These are phyloP conservation scores for Cordyceps fumosorosea DNA, from an alignment of 2,329 filamentous ascomycete genomes.

Conservation along the genomic window DNA sequence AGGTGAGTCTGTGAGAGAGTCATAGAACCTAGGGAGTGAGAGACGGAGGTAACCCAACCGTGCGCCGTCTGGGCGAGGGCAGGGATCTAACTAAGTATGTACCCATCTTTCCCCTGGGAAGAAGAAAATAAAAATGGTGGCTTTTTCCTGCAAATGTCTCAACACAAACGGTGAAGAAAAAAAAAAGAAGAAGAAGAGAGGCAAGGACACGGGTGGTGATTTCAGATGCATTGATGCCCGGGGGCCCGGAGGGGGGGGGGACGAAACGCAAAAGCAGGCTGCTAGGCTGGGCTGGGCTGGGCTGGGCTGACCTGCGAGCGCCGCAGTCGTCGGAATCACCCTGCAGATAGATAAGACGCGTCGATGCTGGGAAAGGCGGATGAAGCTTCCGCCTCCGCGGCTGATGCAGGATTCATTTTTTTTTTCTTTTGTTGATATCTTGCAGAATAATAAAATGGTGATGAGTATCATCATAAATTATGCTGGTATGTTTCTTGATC, in stretches of 20 bases:
- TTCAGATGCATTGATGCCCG: neutral
- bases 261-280: too few species aligned
- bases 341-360: neutral
- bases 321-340: neutral
- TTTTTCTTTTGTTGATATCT: neutral
- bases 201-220: neutral
- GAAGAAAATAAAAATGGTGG: neutral
- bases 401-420: neutral
- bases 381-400: neutral
- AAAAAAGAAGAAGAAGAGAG: neutral
- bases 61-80: too few species aligned
- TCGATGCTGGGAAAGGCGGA: neutral
- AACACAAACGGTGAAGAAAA: neutral
- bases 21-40: too few species aligned
- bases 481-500: neutral
- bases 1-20: neutral
- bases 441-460: too few species aligned
- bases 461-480: too few species aligned
- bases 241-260: neutral
- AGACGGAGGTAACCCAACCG: too few species aligned
- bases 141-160: neutral
- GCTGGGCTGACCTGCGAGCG: neutral
- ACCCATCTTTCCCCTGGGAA: neutral
- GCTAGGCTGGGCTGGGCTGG: too few species aligned
- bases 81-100: too few species aligned